Percentiles rank a stretch among this genome's conserved stretches.
phyloP scores from a whole-genome alignment of 2,329 filamentous ascomycete species.

The Coniochaeta prunicola region DNA sequence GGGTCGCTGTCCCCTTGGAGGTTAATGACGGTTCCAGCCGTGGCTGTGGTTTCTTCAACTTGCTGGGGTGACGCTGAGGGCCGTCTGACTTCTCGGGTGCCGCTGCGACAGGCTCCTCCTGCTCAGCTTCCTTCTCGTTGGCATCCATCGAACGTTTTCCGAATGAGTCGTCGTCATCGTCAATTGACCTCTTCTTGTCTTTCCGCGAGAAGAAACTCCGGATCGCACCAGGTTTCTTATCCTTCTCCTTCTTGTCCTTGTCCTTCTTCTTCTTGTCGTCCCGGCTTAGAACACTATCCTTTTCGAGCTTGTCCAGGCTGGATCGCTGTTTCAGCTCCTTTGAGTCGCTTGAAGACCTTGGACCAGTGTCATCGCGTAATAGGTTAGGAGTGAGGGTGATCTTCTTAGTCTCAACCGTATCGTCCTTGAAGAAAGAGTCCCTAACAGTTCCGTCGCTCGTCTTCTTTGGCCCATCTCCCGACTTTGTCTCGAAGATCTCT shows the following conservation, averaged over 20 bases:
- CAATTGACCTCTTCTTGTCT: constrained; percentile 48
- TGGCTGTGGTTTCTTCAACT: constrained; percentile 62
- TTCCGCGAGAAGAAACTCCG: constrained; percentile 57
- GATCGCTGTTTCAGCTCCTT: constrained; percentile 48
- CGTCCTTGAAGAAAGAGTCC: constrained; percentile 96
- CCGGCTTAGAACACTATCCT: constrained; percentile 45
- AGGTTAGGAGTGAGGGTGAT: constrained; percentile 93
- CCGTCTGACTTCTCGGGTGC: constrained; percentile 34
- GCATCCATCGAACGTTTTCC: constrained; percentile 54
- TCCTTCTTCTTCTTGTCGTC: constrained; percentile 73
- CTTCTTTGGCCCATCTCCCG: constrained; percentile 45
- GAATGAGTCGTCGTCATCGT: constrained; percentile 52
- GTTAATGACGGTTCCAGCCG: constrained; percentile 39
- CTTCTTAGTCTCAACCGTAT: constrained; percentile 91
- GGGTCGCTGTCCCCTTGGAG: constrained; percentile 26
- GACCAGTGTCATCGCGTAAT: constrained; percentile 67
- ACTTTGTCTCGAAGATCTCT: constrained; percentile 54
- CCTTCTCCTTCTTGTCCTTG: constrained; percentile 66
- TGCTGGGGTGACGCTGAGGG: constrained; percentile 53
- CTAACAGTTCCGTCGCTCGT: constrained; percentile 81
- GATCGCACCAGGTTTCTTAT: constrained; percentile 50
- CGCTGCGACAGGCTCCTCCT: constrained; percentile 34
- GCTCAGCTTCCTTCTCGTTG: constrained; percentile 37
- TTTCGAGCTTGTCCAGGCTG: constrained; percentile 70
- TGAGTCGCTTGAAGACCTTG: constrained; percentile 47